phyloP scores from a whole-genome alignment of 1,284 basidiomycete genomes.

The Stereum hirsutum region DNA sequence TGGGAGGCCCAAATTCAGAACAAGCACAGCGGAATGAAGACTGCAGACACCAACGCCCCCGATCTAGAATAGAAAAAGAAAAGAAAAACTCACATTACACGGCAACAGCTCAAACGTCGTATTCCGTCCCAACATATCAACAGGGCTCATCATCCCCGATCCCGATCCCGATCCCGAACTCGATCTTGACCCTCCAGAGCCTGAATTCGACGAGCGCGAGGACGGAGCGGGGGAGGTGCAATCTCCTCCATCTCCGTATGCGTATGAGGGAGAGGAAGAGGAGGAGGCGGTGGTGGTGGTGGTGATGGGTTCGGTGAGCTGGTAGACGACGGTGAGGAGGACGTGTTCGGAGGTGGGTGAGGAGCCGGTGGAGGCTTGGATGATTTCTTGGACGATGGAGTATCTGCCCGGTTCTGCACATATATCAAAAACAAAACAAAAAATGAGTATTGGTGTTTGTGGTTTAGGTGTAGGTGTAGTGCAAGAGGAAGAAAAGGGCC shows the following conservation, averaged over 20 bases:
- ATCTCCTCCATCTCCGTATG: conserved; percentile 3
- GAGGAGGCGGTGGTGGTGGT: not conserved
- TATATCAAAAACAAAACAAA: conserved; percentile 4
- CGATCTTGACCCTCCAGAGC: not conserved
- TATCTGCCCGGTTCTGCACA: conserved; percentile 46
- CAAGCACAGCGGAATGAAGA: no score
- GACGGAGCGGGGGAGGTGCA: conserved; percentile 5
- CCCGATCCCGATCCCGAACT: not conserved
- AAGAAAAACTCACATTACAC: no score
- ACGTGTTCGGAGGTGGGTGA: not conserved
- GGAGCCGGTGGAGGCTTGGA: conserved; percentile 16
- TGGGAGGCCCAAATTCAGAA: no score
- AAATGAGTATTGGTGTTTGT: no score
- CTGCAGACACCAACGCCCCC: no score
- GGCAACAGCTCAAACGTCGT: no score
- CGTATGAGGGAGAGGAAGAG: not conserved
- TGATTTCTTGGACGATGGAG: conserved; percentile 45
- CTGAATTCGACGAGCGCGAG: not conserved
- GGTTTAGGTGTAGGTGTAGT: no score
- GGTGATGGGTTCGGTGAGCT: conserved; percentile 10
- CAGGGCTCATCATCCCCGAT: no score
- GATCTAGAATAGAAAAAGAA: no score
- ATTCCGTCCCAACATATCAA: no score
- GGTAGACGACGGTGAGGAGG: conserved; percentile 15
- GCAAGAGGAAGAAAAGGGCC: conserved; percentile 13